Percentiles rank a stretch among this genome's conserved stretches.
Conservation (phyloP, 495 filamentous ascomycete species). For the Echria macrotheca region DNA sequence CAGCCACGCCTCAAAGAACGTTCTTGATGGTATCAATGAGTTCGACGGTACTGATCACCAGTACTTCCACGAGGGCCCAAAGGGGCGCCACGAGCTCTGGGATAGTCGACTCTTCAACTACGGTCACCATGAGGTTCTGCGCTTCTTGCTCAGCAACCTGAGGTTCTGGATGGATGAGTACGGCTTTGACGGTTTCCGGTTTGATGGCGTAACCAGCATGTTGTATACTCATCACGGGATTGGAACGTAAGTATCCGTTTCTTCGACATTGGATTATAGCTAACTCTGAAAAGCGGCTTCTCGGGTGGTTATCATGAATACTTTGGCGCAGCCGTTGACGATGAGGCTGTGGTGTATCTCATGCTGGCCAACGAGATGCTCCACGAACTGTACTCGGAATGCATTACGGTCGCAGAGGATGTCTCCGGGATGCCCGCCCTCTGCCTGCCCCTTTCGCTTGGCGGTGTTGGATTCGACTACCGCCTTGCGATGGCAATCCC, state of each 20-base stretch:
- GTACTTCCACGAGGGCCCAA: constrained; percentile 86
- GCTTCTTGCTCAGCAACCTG: constrained; percentile 91
- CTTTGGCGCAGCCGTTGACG: constrained; percentile 87
- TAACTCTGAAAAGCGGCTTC: constrained; percentile 62
- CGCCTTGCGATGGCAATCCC: constrained; percentile 96
- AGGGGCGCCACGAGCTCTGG: constrained; percentile 87
- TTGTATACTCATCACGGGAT: constrained; percentile 95
- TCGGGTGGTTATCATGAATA: constrained; percentile 99
- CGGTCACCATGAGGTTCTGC: constrained; percentile 85
- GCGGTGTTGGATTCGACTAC: constrained; percentile 95
- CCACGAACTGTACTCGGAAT: constrained; percentile 76
- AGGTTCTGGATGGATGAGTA: constrained; percentile 99
- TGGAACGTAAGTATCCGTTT: constrained; percentile 80
- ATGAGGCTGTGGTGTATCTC: constrained; percentile 91
- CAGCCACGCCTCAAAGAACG: constrained; percentile 96
- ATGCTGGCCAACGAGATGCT: constrained; percentile 97
- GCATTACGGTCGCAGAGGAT: constrained; percentile 91
- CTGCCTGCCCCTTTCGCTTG: constrained; percentile 76
- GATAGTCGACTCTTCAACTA: constrained; percentile 97
- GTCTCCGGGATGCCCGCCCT: constrained; percentile 97
- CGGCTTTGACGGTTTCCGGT: constrained; percentile 91
- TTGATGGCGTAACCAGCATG: constrained; percentile 98
- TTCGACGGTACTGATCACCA: constrained; percentile 93
- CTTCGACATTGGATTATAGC: no score
- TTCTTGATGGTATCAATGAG: constrained; percentile 85